Evolutionary conservation across 257 asterid species (phyloP).

Genomic region (Nicotiana benthamiana): DNA sequence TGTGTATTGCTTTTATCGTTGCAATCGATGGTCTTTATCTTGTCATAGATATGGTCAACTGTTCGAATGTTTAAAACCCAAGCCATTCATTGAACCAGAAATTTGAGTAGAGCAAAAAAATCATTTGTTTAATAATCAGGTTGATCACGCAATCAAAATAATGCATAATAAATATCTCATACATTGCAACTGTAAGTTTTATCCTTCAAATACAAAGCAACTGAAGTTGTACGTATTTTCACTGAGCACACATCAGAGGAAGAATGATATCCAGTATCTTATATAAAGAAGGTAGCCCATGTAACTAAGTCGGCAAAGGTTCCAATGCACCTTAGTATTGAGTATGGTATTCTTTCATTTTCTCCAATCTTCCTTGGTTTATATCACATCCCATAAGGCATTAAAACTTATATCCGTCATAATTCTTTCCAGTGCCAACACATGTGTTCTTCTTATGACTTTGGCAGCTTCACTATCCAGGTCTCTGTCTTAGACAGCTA

Average conservation of each 20-base stretch:
- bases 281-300: background rate
- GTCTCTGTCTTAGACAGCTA: background rate
- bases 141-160: background rate
- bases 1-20: background rate
- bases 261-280: background rate
- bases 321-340: background rate
- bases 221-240: background rate
- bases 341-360: background rate
- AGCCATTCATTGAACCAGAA: background rate
- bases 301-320: background rate
- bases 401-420: background rate
- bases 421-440: background rate
- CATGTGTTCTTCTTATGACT: background rate
- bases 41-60: background rate
- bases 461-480: background rate
- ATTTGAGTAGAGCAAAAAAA: background rate
- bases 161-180: background rate
- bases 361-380: background rate
- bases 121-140: background rate
- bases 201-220: background rate
- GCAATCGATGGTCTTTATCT: background rate
- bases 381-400: background rate
- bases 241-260: background rate
- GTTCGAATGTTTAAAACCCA: background rate
- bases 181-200: background rate